These are phyloP conservation scores for Leptographium galeiforme DNA, from an alignment of 2,329 filamentous ascomycete species.

Conservation along the genomic window DNA sequence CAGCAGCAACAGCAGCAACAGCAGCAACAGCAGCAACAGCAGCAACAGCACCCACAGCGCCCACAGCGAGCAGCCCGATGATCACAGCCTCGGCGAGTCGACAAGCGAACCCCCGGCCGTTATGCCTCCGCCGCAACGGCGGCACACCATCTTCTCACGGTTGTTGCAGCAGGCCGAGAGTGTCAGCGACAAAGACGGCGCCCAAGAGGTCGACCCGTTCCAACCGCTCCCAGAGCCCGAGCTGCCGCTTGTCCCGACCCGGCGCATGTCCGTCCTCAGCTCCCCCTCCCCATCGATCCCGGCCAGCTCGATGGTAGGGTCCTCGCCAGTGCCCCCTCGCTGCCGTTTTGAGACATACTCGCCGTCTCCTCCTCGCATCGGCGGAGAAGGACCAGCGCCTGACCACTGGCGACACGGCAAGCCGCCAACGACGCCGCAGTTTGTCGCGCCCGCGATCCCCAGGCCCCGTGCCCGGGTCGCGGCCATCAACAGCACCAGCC, in stretches of 20 bases:
- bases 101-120: no score
- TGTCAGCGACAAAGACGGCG: neutral
- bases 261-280: slow-evolving; percentile 4
- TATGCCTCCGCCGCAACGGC: no score
- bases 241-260: neutral
- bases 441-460: neutral
- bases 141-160: no score
- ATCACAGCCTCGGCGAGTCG: no score
- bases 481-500: neutral
- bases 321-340: neutral
- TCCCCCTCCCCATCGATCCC: slow-evolving; percentile 5
- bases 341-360: neutral
- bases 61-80: neutral
- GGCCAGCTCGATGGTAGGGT: neutral
- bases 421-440: slow-evolving; percentile 6
- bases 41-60: neutral
- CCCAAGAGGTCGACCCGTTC: no score
- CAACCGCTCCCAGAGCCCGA: neutral
- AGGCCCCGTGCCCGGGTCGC: no score
- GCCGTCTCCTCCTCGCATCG: slow-evolving; percentile 4
- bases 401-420: slow-evolving; percentile 7
- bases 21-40: no score
- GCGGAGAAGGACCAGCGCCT: slow-evolving; percentile 1
- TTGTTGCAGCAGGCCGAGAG: neutral
- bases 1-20: no score